Conservation (phyloP, 805 yeast genomes). For the Teunomyces gatunensis region DNA sequence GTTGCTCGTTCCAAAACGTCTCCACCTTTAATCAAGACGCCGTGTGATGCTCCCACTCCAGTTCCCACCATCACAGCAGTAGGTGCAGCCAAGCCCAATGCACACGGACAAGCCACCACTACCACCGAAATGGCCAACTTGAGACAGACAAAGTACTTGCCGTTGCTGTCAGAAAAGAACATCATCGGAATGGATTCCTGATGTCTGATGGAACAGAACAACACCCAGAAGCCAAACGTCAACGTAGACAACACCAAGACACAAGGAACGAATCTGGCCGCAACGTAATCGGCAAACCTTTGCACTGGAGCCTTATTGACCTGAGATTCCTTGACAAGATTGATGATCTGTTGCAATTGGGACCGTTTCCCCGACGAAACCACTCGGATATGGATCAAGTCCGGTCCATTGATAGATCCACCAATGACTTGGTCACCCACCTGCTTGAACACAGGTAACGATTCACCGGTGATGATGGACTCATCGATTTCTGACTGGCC, state of each 20-base stretch:
- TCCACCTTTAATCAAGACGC: conserved; percentile 91
- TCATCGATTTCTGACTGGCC: conserved; percentile 89
- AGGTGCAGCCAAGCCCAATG: conserved; percentile 95
- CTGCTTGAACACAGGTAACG: conserved; percentile 66
- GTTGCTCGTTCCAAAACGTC: conserved; percentile 77
- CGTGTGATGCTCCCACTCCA: conserved; percentile 89
- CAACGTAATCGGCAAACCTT: conserved; percentile 78
- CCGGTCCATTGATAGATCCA: conserved; percentile 85
- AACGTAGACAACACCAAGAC: conserved; percentile 58
- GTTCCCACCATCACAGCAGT: conserved; percentile 99
- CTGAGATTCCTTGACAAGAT: conserved; percentile 86
- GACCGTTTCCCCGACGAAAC: conserved; percentile 77
- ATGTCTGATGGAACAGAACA: conserved; percentile 27
- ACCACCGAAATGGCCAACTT: conserved; percentile 86
- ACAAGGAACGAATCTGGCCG: conserved; percentile 80
- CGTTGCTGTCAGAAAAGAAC: conserved; percentile 47
- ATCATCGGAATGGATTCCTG: conserved; percentile 41
- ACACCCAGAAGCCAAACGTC: conserved; percentile 53
- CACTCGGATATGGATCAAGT: conserved; percentile 66
- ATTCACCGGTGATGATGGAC: conserved; percentile 89
- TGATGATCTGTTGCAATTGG: conserved; percentile 81
- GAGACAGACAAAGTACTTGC: conserved; percentile 64
- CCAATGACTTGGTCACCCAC: conserved; percentile 71
- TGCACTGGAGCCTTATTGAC: conserved; percentile 87
- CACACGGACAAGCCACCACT: conserved; percentile 99